These are phyloP conservation scores for Penicillium sp. DNA, from an alignment of 2,329 filamentous ascomycete genomes.

Conservation along the genomic window DNA sequence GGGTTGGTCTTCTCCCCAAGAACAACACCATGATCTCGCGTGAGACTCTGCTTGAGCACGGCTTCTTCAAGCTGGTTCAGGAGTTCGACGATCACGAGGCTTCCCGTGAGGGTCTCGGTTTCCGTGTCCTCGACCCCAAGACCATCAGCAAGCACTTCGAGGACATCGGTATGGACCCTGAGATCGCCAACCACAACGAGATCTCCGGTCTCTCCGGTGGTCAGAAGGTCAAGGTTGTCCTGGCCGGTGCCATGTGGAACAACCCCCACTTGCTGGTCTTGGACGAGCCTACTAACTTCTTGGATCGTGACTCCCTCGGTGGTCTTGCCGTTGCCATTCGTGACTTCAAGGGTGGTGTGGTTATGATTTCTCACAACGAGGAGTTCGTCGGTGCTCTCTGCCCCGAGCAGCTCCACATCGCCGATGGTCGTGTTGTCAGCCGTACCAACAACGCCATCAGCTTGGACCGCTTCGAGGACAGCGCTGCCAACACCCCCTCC, in stretches of 20 bases:
- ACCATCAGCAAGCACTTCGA: slow-evolving; percentile 98
- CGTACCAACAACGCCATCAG: slow-evolving; percentile 74
- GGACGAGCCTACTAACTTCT: slow-evolving; percentile 98
- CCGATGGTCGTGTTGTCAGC: slow-evolving; percentile 81
- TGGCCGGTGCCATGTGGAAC: slow-evolving; percentile 97
- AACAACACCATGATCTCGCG: slow-evolving; percentile 90
- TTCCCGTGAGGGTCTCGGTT: slow-evolving; percentile 96
- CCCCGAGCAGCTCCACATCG: slow-evolving; percentile 94
- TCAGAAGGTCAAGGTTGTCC: slow-evolving; percentile 98
- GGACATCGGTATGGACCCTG: slow-evolving; percentile 90
- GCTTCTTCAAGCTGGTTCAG: slow-evolving; percentile 91
- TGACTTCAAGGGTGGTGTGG: slow-evolving; percentile 96
- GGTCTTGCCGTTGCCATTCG: slow-evolving; percentile 96
- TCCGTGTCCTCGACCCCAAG: slow-evolving; percentile 87
- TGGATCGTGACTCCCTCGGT: slow-evolving; percentile 95
- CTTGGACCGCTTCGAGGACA: slow-evolving; percentile 86
- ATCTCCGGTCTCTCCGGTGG: slow-evolving; percentile 94
- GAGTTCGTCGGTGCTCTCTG: slow-evolving; percentile 96
- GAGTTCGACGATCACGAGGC: slow-evolving; percentile 99
- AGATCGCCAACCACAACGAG: slow-evolving; percentile 98
- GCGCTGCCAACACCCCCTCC: slow-evolving; percentile 60
- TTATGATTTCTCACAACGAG: slow-evolving; percentile 99
- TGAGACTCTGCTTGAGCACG: slow-evolving; percentile 82
- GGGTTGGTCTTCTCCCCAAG: slow-evolving; percentile 85
- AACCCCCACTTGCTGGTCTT: slow-evolving; percentile 96